Evolutionary conservation across 352 stramenopile species (phyloP).

Genomic region (Thraustochytrium sp.): DNA sequence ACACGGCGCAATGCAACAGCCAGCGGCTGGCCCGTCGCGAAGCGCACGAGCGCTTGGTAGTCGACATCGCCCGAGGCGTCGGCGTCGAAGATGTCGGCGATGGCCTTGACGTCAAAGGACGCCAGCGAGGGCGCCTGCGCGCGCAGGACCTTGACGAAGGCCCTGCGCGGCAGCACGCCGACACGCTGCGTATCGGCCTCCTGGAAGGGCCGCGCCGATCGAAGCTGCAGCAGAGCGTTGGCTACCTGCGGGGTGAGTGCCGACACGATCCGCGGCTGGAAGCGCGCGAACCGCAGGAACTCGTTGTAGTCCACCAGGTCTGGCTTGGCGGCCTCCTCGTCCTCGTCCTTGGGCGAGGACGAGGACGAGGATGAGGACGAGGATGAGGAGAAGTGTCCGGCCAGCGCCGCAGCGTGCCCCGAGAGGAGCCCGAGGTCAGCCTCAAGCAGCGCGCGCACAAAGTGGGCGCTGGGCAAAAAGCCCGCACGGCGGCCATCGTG

Average conservation of each 20-base stretch:
- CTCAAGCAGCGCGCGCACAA: neutral
- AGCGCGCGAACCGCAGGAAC: slow-evolving; percentile 24
- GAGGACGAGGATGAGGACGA: too few relatives aligned
- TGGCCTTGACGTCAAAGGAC: neutral
- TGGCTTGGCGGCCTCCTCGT: neutral
- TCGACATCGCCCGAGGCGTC: slow-evolving; percentile 13
- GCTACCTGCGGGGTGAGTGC: neutral
- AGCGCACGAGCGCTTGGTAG: slow-evolving; percentile 7
- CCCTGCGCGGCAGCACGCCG: neutral
- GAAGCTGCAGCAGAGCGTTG: slow-evolving; percentile 9
- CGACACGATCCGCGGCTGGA: slow-evolving; percentile 10
- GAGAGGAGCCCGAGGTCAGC: neutral
- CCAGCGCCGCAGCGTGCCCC: neutral
- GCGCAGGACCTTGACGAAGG: neutral
- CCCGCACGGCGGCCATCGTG: neutral
- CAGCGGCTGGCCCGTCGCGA: slow-evolving; percentile 19
- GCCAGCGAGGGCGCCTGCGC: neutral
- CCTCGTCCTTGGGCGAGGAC: neutral
- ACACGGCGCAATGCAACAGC: neutral
- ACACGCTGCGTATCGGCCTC: neutral
- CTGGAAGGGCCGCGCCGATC: neutral
- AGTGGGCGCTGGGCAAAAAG: neutral
- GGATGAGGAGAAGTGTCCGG: neutral
- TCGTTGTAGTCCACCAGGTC: slow-evolving; percentile 20
- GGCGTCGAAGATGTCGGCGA: slow-evolving; percentile 5